These are phyloP conservation scores for Metschnikowia borealis DNA, from an alignment of 805 yeast genomes.

Conservation along the genomic window DNA sequence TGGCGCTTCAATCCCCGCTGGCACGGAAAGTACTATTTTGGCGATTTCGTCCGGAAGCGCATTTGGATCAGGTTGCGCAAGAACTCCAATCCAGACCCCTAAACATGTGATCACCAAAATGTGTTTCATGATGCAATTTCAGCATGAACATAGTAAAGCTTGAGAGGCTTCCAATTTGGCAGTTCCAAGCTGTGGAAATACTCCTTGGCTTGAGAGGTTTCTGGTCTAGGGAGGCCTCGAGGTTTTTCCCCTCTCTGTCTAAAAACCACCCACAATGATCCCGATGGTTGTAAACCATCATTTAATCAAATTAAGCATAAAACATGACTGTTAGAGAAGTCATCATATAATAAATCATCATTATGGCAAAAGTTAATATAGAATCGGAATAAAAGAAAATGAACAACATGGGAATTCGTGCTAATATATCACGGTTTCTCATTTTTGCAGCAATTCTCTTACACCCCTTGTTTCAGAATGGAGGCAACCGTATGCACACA, in stretches of 20 bases:
- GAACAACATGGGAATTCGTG: not conserved
- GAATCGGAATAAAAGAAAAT: not conserved
- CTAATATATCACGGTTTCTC: not conserved
- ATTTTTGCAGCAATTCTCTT: slow-evolving; percentile 3
- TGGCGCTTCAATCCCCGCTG: slow-evolving; percentile 36
- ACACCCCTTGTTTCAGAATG: slow-evolving; percentile 2
- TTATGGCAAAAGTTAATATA: no score
- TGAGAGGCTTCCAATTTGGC: no score
- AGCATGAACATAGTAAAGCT: not conserved
- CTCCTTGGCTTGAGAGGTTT: no score
- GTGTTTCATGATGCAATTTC: not conserved
- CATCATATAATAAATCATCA: no score
- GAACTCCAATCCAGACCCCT: not conserved
- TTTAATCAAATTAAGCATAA: not conserved
- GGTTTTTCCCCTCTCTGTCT: no score
- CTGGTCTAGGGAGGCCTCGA: no score
- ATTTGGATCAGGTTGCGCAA: slow-evolving; percentile 52
- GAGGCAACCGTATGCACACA: not conserved
- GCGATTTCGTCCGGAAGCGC: slow-evolving; percentile 63
- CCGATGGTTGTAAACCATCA: not conserved
- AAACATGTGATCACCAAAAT: no score
- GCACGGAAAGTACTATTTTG: slow-evolving; percentile 59
- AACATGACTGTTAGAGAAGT: no score
- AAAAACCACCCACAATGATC: not conserved
- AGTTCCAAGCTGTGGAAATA: no score